Conservation (phyloP, 352 stramenopile genomes). For the Albugo candida region DNA sequence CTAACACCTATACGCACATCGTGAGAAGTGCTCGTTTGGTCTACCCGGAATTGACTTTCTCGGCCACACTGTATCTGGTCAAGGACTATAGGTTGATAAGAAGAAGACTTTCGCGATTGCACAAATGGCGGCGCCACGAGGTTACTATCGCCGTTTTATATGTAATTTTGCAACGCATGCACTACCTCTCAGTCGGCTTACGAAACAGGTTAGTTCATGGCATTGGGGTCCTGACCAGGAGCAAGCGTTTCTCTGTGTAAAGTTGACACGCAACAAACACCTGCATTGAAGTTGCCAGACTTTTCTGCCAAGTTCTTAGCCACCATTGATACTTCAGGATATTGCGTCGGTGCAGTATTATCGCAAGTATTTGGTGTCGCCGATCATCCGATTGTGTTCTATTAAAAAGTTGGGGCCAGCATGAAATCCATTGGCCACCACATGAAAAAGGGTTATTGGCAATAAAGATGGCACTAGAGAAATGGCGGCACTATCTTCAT, state of each 20-base stretch:
- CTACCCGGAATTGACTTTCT: slow-evolving; percentile 9
- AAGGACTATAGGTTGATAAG: slow-evolving; percentile 11
- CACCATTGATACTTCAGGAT: slow-evolving; percentile 1
- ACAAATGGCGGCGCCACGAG: background rate
- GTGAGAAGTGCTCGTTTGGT: slow-evolving; percentile 14
- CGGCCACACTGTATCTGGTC: slow-evolving; percentile 10
- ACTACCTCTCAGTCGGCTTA: slow-evolving; percentile 10
- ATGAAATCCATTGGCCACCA: background rate
- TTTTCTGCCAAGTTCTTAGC: slow-evolving; percentile 3
- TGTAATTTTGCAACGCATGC: slow-evolving; percentile 6
- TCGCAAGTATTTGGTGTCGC: background rate
- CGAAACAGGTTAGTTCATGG: slow-evolving; percentile 9
- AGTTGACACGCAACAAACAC: slow-evolving; percentile 10
- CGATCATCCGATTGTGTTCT: slow-evolving; percentile 5
- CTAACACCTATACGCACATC: slow-evolving; percentile 9
- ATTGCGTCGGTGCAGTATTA: slow-evolving; percentile 2
- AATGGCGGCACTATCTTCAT: slow-evolving; percentile 6
- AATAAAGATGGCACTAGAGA: slow-evolving; percentile 3
- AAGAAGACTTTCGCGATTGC: slow-evolving; percentile 12
- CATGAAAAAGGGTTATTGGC: slow-evolving; percentile 8
- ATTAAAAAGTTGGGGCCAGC: slow-evolving; percentile 2
- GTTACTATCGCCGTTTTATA: slow-evolving; percentile 17
- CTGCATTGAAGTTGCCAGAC: slow-evolving; percentile 5
- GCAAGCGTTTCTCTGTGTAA: slow-evolving; percentile 6
- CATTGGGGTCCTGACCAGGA: slow-evolving; percentile 5